Conservation (phyloP, 176 grass and related monocot genomes). For the Eragrostis nindensis region DNA sequence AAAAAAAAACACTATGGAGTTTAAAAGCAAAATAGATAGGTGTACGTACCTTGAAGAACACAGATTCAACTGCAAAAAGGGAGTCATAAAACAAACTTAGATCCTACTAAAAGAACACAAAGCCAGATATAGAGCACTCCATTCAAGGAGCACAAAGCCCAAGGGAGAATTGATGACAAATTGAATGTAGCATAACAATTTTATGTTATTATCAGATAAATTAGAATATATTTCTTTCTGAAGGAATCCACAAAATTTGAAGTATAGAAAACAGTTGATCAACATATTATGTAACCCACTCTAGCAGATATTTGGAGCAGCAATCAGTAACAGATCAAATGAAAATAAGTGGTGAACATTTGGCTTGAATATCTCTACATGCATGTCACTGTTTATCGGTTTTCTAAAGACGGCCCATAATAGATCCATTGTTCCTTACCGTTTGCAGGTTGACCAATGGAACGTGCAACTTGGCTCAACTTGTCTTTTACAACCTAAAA, state of each 20-base stretch:
- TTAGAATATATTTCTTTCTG: too few species aligned
- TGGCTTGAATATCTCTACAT: not conserved
- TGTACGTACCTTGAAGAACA: too few species aligned
- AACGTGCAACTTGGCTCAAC: slow-evolving; percentile 88
- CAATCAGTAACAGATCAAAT: not conserved
- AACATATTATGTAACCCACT: not conserved
- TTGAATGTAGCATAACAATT: too few species aligned
- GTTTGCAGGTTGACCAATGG: slow-evolving; percentile 64
- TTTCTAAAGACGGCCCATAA: not conserved
- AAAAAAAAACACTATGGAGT: not conserved
- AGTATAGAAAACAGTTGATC: not conserved
- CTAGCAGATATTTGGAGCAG: not conserved
- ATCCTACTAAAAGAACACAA: too few species aligned
- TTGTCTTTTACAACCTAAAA: slow-evolving; percentile 86
- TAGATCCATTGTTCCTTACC: slow-evolving; percentile 45
- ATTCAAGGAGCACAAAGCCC: too few species aligned
- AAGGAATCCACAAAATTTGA: too few species aligned
- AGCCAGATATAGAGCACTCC: too few species aligned
- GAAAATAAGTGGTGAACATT: not conserved
- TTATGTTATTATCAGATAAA: too few species aligned
- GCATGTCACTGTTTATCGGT: not conserved
- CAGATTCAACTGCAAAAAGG: too few species aligned
- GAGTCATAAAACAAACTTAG: too few species aligned
- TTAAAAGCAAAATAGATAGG: slow-evolving; percentile 30
- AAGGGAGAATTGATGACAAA: too few species aligned